Evolutionary conservation across 2,329 filamentous ascomycete genomes (phyloP).

Genomic region (Pseudocercospora musae): DNA sequence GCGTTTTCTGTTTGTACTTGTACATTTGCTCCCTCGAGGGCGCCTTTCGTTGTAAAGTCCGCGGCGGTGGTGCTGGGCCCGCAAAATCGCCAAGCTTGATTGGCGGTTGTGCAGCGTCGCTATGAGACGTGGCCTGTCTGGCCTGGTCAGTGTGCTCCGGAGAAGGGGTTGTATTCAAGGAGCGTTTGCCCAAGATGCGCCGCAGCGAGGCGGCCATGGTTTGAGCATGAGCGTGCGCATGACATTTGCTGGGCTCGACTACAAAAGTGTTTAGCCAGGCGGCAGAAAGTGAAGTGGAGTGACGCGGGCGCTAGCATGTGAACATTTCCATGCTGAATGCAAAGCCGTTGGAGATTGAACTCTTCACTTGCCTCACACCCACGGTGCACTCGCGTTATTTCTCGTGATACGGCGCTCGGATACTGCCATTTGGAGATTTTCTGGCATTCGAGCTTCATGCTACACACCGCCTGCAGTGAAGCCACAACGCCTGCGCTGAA

Average conservation of each 20-base stretch:
- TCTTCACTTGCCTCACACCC: not conserved
- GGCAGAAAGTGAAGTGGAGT: not conserved
- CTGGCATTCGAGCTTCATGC: not conserved
- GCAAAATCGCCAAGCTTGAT: not conserved
- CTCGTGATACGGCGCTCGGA: not conserved
- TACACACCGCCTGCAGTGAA: not conserved
- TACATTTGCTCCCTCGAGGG: not conserved
- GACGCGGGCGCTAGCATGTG: not conserved
- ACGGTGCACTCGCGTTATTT: not conserved
- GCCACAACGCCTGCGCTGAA: not conserved
- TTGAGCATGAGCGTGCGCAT: not conserved
- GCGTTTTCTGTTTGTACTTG: not conserved
- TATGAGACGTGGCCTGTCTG: not conserved
- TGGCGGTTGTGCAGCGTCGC: not conserved
- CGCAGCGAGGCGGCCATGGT: conserved; percentile 1
- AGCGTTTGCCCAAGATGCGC: conserved; percentile 5
- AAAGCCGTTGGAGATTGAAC: not conserved
- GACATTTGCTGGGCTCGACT: conserved; percentile 1
- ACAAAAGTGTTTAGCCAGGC: not conserved
- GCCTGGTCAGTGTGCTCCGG: not conserved
- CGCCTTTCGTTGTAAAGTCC: not conserved
- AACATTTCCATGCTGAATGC: not conserved
- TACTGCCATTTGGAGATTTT: not conserved
- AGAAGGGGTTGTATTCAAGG: not conserved
- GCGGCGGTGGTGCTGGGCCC: conserved; percentile 2